Evolutionary conservation across 352 stramenopile species (phyloP), one percentile per base, ranked within the genome.

Genomic region (Phytophthora aleatoria): DNA sequence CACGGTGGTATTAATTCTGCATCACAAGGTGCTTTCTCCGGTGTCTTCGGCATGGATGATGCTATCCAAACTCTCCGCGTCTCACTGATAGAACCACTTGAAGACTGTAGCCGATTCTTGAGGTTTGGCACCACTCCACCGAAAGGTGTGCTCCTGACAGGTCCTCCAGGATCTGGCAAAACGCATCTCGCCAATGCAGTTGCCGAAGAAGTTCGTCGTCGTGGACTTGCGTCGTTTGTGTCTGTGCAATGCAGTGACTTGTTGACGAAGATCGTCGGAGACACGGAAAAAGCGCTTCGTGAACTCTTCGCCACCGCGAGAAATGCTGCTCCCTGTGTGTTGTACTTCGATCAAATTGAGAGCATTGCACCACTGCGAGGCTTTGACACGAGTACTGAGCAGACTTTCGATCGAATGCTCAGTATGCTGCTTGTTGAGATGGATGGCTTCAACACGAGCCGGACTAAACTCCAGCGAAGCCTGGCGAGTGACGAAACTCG

Each of bases 101-200:
- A 98, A 67, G 93, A 99, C 63, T 93, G 93, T 45, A 90, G 89
- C 24, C 83, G 98, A 9, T 99, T 99, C 68, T 86, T 98, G 28
- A 85, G 91, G 58, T 99, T 99, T 63, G 97, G 97, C 20, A 99
- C 99, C 38, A 84, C 95, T 59, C 93, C 97, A 28, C 97, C 96
- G 3, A 92, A 97, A 66, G 98, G 98, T 42, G 96, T 99, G n/a
- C 77, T 99, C 9, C 95, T 99, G 39, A 99, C 99, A 16, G 98
- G 98, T 15, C 96, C 97, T 12, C 97, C 98, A 11, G 98, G 97
- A 42, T 99, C 97, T 50, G 96, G 96, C n/a, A 99, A 99, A 74
- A 99, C 96, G 5, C 76, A 99, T 41, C 84, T 99, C 47, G 81
- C 87, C 4, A 73, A 83, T 41, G 82, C 78, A 2, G 61, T 96